Evolutionary conservation across 345 rosid species (phyloP).

Genomic region (Psidium guajava): DNA sequence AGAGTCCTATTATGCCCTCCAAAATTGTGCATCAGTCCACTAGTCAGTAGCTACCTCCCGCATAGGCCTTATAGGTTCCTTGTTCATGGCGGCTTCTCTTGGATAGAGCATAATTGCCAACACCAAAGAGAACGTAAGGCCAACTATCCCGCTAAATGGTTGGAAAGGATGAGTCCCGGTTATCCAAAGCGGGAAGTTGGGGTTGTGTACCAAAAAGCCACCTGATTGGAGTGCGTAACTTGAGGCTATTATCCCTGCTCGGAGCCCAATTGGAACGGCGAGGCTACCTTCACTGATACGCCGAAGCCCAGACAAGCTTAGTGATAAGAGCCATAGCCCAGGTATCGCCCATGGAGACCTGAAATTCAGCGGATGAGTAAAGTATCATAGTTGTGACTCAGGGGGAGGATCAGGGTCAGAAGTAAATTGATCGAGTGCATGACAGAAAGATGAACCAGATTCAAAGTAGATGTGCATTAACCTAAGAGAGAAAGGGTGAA

Average conservation of each 20-base stretch:
- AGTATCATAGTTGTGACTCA: neutral
- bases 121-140: constrained; percentile 38
- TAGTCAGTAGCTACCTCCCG: neutral
- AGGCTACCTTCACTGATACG: constrained; percentile 53
- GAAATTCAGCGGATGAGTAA: neutral
- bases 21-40: neutral
- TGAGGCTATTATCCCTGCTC: constrained; percentile 54
- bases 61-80: neutral
- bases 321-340: constrained; percentile 67
- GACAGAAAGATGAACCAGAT: neutral
- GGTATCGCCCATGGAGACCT: constrained; percentile 70
- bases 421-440: neutral
- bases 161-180: constrained; percentile 56
- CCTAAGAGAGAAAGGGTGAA: neutral
- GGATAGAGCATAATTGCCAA: constrained; percentile 58
- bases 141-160: constrained; percentile 77
- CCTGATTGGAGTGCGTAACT: constrained; percentile 57
- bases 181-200: constrained; percentile 45
- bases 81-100: constrained; percentile 7
- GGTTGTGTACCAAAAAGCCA: constrained; percentile 38
- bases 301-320: constrained; percentile 58
- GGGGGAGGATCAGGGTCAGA: neutral
- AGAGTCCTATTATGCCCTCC: neutral
- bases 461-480: neutral
- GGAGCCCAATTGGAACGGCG: constrained; percentile 56